Base-by-base conservation (phyloP, 768 basidiomycete genomes). In the Dioszegia crocea region DNA sequence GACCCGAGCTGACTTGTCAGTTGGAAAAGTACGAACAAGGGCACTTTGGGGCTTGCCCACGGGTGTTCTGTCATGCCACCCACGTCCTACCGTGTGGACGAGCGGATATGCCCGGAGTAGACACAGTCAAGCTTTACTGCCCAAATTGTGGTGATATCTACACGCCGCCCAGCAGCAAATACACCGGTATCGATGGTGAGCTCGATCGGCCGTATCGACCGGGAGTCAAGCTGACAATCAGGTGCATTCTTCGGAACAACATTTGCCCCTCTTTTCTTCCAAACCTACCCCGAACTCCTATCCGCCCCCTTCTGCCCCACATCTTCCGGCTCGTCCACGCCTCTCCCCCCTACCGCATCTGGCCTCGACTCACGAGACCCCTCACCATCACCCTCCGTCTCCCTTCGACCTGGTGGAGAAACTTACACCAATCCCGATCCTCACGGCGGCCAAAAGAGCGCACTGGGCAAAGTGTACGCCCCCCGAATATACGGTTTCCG, bases 201-300 rank as follows among this genome's bases (percentile, higher is more conserved):
- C 79, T 23, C n/a, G 14, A 11, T 23, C 24, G 6, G 23, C 3
- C 44, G n/a, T 16, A 9, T 43, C 19, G 4, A 14, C 16, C 29
- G 38, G 45, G 24, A 2, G 39, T 41, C 36, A 23, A 24, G 10
- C 39, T 49, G 29, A 33, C 33, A 33, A 14, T 27, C 58, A 97
- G 93, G 94, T 62, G 96, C 96, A 11, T 99, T 97, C 80, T 99
- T 99, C 80, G 96, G 96, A 21, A 98, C 94, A 0, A 97, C 94
- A n/a, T 99, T 99, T 77, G 82, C 93, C 1, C 92, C 97, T 71
- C 82, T 99, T 24, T 94, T 98, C 80, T 98, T 98, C 83, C 92
- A 98, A 74, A 92, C 89, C 62, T 98, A 94, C 79, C 88, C 89
- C 24, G 91, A 94, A 75, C 83, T 93, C n/a, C 85, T 90, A 9